Evolutionary conservation across 768 basidiomycete species (phyloP), one percentile per base, ranked within the genome.

Genomic region (Boletus subparvulus): DNA sequence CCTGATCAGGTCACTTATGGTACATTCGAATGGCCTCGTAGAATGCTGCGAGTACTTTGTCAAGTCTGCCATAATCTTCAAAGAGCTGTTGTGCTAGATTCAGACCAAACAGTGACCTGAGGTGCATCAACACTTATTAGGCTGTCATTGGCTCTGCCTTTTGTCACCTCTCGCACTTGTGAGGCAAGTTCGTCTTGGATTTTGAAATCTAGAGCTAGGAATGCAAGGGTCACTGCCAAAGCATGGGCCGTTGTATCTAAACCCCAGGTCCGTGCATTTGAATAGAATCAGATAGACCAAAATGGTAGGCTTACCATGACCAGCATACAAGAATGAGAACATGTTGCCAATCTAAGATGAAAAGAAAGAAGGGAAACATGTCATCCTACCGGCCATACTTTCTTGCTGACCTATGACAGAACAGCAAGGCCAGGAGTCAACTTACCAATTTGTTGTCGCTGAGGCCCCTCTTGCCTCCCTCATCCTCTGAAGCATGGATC

Each of bases 1-100:
- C 16, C 16, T 9, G 21, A 32, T 24, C 17, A 1, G 2, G 6
- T 24, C 21, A 64, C 72, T 5, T 19, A 73, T 73, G 73, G 36
- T 58, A 70, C 55, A 75, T 46, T 32, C 73, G 59, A 17, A 64
- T 33, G 4, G 63, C 65, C 57, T 75, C 74, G 12, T 67, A 60
- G 39, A 67, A 72, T 3, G 61, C 66, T 2, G 59, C 62, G 4
- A 65, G 60, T 10, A 69, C 59, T 48, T 71, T 68, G 46, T 71
- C 64, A 1, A 75, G 63, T 43, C 64, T 64, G 17, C 41, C 42
- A 36, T 66, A 69, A 37, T 71, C 69, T 26, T 70, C 70, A 42
- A 62, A 52, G 8, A 37, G 60, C 69, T 65, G 30, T 26, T 8
- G 4, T 3, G 16, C 26, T 5, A 26, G 5, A 26, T 26, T 26